Base-by-base conservation (phyloP, 108 stramenopile genomes). In the Nitzschia sp. region DNA sequence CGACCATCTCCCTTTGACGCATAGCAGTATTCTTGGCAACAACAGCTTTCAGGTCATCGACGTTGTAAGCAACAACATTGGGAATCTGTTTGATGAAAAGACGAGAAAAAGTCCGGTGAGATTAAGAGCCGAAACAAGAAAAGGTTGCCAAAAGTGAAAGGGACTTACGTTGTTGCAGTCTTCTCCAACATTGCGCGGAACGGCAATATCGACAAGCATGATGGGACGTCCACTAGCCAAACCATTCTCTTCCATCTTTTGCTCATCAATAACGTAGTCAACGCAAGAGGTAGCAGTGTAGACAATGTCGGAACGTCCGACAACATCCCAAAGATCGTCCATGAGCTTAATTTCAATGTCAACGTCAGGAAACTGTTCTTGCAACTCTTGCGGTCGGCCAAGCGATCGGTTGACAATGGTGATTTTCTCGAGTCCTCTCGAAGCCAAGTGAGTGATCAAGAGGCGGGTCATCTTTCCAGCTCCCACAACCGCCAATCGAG, bases 401-500 rank as follows among this genome's bases (percentile, higher is more conserved):
- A 90, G 59, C 21, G 88, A 92, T 55, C 98, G 80, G 80, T 99
- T 98, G 53, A 99, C 93, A 80, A 99, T 96, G 38, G 94, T 92
- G 56, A 97, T 95, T 47, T 86, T 82, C 73, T 96, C 86, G 34
- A 98, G 68, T 48, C 98, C 98, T 26, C 96, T 80, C 31, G 91
- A 91, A 28, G 89, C 91, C 84, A 99, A 86, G 80, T 99, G 97
- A 16, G 95, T 97, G 45, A 98, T 72, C 44, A 99, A 79, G 16
- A 99, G 72, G 8, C 98, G 85, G 1, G 96, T 96, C 98, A 99
- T 99, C 34, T 96, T 99, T 26, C 98, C 98, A 2, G 98, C 98
- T 13, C 98, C 98, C 29, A 99, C 79, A 25, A 96, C 96, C 19
- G 95, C 89, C 70, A 99, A 81, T 26, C 93, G 84, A 15, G 95